A percentile compares a stretch with the other conserved stretches of the same genome.
Evolutionary conservation across 805 yeast species (phyloP).

Genomic region (Metschnikowia similis): DNA sequence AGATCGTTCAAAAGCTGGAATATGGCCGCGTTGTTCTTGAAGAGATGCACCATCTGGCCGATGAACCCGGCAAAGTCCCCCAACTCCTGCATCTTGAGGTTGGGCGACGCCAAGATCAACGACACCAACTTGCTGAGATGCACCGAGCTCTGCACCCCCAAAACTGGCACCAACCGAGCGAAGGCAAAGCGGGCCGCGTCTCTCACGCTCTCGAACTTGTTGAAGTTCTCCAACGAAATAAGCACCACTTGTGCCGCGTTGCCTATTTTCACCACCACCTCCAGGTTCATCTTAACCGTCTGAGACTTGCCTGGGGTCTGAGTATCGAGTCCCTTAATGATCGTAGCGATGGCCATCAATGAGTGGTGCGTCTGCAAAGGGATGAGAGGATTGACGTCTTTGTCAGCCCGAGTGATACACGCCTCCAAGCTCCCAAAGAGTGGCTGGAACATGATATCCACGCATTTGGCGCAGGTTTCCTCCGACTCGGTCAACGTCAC

Average conservation of each 20-base stretch:
- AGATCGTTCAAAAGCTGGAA: constrained; percentile 72
- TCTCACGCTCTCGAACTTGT: constrained; percentile 63
- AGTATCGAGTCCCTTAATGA: constrained; percentile 79
- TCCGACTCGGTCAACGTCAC: constrained; percentile 40
- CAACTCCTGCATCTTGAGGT: constrained; percentile 61
- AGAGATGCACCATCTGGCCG: constrained; percentile 82
- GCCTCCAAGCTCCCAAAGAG: constrained; percentile 66
- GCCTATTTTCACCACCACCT: constrained; percentile 43
- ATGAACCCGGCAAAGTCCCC: constrained; percentile 79
- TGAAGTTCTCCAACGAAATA: constrained; percentile 75
- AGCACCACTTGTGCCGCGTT: constrained; percentile 77
- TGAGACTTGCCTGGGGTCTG: constrained; percentile 30
- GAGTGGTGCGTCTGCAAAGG: constrained; percentile 81
- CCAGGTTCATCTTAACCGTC: constrained; percentile 22
- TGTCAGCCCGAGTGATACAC: constrained; percentile 43
- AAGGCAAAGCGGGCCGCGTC: constrained; percentile 85
- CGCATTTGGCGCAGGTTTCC: constrained; percentile 37
- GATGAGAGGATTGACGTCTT: constrained; percentile 37
- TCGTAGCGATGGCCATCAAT: constrained; percentile 83
- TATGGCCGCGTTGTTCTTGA: constrained; percentile 59
- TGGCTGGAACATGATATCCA: constrained; percentile 70
- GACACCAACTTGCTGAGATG: constrained; percentile 69
- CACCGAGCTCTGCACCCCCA: constrained; percentile 43
- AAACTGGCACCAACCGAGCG: constrained; percentile 77
- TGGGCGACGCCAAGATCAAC: constrained; percentile 48